Evolutionary conservation across 202 grass and related monocot species (phyloP).

Genomic region (Brachypodium distachyon): DNA sequence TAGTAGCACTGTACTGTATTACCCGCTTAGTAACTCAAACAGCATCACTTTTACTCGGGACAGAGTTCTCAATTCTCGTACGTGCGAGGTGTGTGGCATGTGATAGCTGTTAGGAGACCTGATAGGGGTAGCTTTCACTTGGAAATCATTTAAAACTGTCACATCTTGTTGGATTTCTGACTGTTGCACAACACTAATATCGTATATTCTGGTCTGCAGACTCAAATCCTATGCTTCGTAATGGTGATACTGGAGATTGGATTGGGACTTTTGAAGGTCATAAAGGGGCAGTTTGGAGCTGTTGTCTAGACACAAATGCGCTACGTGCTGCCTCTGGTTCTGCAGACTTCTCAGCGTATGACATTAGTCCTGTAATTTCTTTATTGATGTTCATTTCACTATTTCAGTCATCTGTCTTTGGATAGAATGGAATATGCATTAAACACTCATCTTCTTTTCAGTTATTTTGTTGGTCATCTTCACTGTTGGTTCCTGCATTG

Average conservation of each 20-base stretch:
- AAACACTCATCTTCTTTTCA: no score
- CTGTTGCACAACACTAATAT: background rate
- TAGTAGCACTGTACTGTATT: background rate
- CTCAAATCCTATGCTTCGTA: conserved; percentile 94
- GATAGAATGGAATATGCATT: background rate
- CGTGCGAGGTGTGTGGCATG: background rate
- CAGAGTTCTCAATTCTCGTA: background rate
- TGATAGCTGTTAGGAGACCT: background rate
- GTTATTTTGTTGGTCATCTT: background rate
- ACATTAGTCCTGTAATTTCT: background rate
- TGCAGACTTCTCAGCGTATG: conserved; percentile 98
- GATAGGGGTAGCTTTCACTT: background rate
- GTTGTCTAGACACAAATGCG: conserved; percentile 86
- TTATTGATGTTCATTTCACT: background rate
- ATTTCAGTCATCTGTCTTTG: background rate
- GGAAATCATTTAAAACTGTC: background rate
- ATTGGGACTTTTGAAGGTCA: conserved; percentile 99
- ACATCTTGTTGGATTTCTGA: background rate
- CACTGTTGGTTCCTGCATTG: background rate
- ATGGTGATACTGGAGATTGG: conserved; percentile 98
- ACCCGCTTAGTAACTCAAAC: background rate
- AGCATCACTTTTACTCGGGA: background rate
- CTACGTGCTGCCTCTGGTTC: conserved; percentile 84
- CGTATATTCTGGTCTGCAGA: conserved; percentile 40
- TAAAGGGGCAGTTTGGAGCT: conserved; percentile 99